A percentile compares a stretch with the other conserved stretches of the same genome.
Evolutionary conservation across 1,284 basidiomycete genomes (phyloP).

Genomic region (Trametes sp.): DNA sequence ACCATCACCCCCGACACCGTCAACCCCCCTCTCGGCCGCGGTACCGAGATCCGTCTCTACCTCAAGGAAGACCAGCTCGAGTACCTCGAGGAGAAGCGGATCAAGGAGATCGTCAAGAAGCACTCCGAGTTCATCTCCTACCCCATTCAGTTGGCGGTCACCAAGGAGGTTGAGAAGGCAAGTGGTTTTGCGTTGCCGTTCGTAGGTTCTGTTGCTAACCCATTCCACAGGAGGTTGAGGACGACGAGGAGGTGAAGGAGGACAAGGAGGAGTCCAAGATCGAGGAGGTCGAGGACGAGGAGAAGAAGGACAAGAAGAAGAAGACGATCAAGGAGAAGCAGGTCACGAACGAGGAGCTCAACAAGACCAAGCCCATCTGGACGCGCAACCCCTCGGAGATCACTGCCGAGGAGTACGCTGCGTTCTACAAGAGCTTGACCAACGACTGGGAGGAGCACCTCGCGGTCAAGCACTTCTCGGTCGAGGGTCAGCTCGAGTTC

Average conservation of each 20-base stretch:
- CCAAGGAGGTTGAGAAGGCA: slow-evolving; percentile 99
- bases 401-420: slow-evolving; percentile 89
- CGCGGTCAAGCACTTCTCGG: slow-evolving; percentile 99
- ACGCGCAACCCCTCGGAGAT: slow-evolving; percentile 98
- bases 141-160: slow-evolving; percentile 98
- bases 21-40: slow-evolving; percentile 93
- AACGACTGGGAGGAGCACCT: slow-evolving; percentile 99
- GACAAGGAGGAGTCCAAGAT: slow-evolving; percentile 76
- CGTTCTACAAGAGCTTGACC: slow-evolving; percentile 99
- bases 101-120: slow-evolving; percentile 99
- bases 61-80: slow-evolving; percentile 99
- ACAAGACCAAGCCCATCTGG: slow-evolving; percentile 99
- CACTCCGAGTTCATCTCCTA: slow-evolving; percentile 99
- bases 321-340: slow-evolving; percentile 96
- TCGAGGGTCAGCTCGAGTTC: slow-evolving; percentile 99
- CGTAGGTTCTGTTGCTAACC: slow-evolving; percentile 2
- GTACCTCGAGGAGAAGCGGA: slow-evolving; percentile 99
- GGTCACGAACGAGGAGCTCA: slow-evolving; percentile 96
- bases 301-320: slow-evolving; percentile 89
- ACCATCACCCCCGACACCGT: slow-evolving; percentile 95
- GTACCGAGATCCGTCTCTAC: slow-evolving; percentile 94
- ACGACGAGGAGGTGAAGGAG: slow-evolving; percentile 77
- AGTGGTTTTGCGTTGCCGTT: slow-evolving; percentile 34
- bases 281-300: slow-evolving; percentile 84
- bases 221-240: slow-evolving; percentile 81